Conservation (phyloP, 768 basidiomycete genomes). For the Agaricus sinodeliciosus region DNA sequence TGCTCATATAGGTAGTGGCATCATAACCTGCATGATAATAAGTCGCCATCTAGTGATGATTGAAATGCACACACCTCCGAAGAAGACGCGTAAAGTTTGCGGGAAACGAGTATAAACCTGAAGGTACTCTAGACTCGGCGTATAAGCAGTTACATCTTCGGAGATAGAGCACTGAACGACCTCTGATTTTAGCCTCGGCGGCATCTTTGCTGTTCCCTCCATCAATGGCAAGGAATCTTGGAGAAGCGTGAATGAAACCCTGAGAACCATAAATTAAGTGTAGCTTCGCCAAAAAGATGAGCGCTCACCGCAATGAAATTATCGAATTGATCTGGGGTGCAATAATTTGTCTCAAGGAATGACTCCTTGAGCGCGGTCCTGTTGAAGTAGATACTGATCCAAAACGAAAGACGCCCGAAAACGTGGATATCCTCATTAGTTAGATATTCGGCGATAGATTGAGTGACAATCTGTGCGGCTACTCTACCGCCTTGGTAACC, state of each 20-base stretch:
- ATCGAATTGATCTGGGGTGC: slow-evolving; percentile 60
- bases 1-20: slow-evolving; percentile 48
- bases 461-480: slow-evolving; percentile 60
- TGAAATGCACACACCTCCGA: slow-evolving; percentile 46
- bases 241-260: slow-evolving; percentile 71
- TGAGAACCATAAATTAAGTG: slow-evolving; percentile 14
- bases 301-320: slow-evolving; percentile 50
- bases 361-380: slow-evolving; percentile 45
- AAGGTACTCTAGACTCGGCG: slow-evolving; percentile 47
- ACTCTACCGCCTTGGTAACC: slow-evolving; percentile 62
- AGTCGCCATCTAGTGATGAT: not conserved
- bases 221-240: slow-evolving; percentile 65
- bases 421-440: slow-evolving; percentile 53
- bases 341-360: slow-evolving; percentile 46
- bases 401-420: slow-evolving; percentile 64
- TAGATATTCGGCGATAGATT: slow-evolving; percentile 62
- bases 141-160: not conserved
- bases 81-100: slow-evolving; percentile 67
- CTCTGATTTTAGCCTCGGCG: slow-evolving; percentile 64
- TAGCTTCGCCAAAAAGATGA: not conserved
- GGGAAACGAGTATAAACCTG: slow-evolving; percentile 66
- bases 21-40: slow-evolving; percentile 40
- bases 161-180: slow-evolving; percentile 24
- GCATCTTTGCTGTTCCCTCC: slow-evolving; percentile 59
- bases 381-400: slow-evolving; percentile 70